Base-by-base conservation (phyloP, 352 stramenopile genomes). In the Aphanomyces cochlioides region DNA sequence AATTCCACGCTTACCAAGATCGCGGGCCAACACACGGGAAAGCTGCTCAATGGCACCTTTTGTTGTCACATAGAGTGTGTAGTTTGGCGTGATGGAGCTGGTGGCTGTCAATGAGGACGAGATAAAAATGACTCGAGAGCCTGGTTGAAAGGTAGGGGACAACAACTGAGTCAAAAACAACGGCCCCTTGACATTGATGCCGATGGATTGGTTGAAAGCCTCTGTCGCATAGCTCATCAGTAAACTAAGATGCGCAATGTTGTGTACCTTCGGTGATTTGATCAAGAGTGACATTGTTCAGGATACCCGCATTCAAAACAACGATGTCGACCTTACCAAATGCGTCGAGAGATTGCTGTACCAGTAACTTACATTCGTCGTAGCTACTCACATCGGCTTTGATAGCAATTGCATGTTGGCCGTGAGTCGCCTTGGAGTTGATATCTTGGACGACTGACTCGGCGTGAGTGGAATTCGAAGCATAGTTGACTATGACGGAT, bases 21-120 rank as follows among this genome's bases (percentile, higher is more conserved):
- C 63, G 10, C 56, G 56, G 13, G 63, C 63, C 38, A 69, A 38
- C 38, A 34, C 39, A 36, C 63, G 45, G 17, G 47, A 69, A 10
- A 69, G 63, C 5, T 69, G 63, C 63, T 69, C 63, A 58, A 69
- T 13, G 12, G 63, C 63, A 58, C 63, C 63, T 13, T 69, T 69
- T 4, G 63, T 66, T 8, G 63, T 66, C 54, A 38, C 63, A 38
- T 69, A 69, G 17, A 69, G 38, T 12, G 63, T 36, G 21, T 69
- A 69, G 39, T 59, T 69, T n/a, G 63, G 63, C 53, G 36, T 66
- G 19, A 69, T 69, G 5, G 17, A 39, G 43, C 58, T 66, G 12
- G 37, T 45, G 43, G 58, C 58, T 12, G 58, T 66, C n/a, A 66
- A 38, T 15, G 58, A 41, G 5, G 58, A 66, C 43, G 58, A 66